A percentile compares a stretch with the other conserved stretches of the same genome.
Evolutionary conservation across 192 early-diverging fungal species (phyloP).

Genomic region (Coemansia sp.): DNA sequence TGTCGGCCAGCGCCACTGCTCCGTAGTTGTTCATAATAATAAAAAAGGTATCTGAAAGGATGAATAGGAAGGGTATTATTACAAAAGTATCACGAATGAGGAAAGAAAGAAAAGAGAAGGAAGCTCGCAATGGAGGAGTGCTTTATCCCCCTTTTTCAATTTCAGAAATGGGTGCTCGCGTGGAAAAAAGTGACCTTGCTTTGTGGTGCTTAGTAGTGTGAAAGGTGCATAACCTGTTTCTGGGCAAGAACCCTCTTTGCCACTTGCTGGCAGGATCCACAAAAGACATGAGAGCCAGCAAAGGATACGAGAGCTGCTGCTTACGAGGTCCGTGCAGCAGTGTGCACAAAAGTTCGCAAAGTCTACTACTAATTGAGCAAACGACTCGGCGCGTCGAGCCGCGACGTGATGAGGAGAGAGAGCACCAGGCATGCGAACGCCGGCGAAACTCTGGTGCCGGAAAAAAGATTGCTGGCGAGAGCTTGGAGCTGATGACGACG

Average conservation of each 20-base stretch:
- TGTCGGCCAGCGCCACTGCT: slow-evolving; percentile 7
- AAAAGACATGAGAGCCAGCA: too few relatives aligned
- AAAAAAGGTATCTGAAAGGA: neutral
- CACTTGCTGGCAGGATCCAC: too few relatives aligned
- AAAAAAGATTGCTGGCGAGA: neutral
- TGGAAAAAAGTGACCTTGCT: too few relatives aligned
- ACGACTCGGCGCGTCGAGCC: slow-evolving; percentile 9
- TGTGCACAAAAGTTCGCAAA: too few relatives aligned
- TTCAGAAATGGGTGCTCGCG: too few relatives aligned
- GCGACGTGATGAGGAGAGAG: neutral
- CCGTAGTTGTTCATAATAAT: slow-evolving; percentile 19
- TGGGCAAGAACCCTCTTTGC: too few relatives aligned
- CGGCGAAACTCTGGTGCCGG: neutral
- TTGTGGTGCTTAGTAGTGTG: too few relatives aligned
- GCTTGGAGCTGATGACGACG: slow-evolving; percentile 3
- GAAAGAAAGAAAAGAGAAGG: slow-evolving; percentile 6
- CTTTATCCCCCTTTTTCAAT: neutral
- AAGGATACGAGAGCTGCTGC: neutral
- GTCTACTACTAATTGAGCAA: neutral
- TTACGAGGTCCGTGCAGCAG: neutral
- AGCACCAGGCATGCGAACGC: neutral
- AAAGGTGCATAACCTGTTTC: too few relatives aligned
- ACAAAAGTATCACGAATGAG: neutral
- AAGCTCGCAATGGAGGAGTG: neutral
- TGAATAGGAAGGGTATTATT: neutral